Percentiles rank a stretch among this genome's conserved stretches.
These are phyloP conservation scores for Zygoascus bituminiphila DNA, from an alignment of 805 yeast genomes.

Conservation along the genomic window DNA sequence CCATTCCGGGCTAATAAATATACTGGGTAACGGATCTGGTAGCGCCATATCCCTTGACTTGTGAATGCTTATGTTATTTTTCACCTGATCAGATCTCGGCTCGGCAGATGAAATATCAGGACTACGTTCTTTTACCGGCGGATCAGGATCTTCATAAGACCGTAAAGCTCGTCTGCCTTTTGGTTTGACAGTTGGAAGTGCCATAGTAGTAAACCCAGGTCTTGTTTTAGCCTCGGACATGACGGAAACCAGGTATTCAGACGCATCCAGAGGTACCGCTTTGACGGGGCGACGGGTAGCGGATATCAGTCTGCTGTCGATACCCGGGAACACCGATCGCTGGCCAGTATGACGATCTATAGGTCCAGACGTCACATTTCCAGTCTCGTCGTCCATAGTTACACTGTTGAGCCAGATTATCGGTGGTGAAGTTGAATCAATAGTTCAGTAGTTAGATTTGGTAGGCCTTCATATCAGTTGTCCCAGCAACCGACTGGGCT, in stretches of 20 bases:
- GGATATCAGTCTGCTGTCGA: neutral
- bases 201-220: constrained; percentile 4
- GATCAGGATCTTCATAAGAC: constrained; percentile 8
- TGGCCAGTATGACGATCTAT: constrained; percentile 10
- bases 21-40: neutral
- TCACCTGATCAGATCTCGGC: too few relatives aligned
- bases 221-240: constrained; percentile 9
- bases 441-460: too few relatives aligned
- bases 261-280: constrained; percentile 10
- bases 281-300: neutral
- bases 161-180: constrained; percentile 1
- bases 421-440: too few relatives aligned
- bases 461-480: too few relatives aligned
- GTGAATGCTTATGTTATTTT: too few relatives aligned
- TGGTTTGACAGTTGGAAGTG: neutral
- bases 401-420: too few relatives aligned
- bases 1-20: neutral
- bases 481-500: too few relatives aligned
- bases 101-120: too few relatives aligned
- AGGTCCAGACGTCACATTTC: neutral
- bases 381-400: neutral
- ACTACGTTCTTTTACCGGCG: neutral
- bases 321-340: constrained; percentile 9
- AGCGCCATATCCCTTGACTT: too few relatives aligned
- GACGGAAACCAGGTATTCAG: constrained; percentile 11